Conservation (phyloP, 805 yeast species). For the Yamadazyma endophytica region DNA sequence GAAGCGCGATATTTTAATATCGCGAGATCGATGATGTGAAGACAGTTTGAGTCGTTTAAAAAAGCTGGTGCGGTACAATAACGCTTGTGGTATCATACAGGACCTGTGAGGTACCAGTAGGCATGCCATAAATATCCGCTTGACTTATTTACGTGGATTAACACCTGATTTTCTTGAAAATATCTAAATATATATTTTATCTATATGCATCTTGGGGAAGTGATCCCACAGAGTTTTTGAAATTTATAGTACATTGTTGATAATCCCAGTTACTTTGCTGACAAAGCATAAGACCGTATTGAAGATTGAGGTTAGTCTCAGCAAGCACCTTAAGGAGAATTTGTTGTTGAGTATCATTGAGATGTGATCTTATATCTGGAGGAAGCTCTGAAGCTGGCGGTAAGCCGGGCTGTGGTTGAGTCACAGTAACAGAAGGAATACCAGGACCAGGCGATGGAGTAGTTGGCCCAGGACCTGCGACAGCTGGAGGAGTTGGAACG, state of each 20-base stretch:
- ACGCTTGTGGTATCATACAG: not conserved
- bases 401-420: slow-evolving; percentile 8
- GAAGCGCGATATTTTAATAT: no score
- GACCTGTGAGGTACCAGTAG: not conserved
- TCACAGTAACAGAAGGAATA: no score
- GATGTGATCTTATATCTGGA: slow-evolving; percentile 48
- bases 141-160: no score
- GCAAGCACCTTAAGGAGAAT: slow-evolving; percentile 59
- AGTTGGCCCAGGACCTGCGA: slow-evolving; percentile 7
- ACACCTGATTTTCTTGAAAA: no score
- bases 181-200: slow-evolving; percentile 2
- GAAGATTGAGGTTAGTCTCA: slow-evolving; percentile 74
- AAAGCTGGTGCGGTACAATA: no score
- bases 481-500: slow-evolving; percentile 13
- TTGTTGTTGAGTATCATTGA: slow-evolving; percentile 56
- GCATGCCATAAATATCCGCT: no score
- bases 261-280: slow-evolving; percentile 87
- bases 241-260: slow-evolving; percentile 62
- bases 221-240: slow-evolving; percentile 59
- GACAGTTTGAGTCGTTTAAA: no score
- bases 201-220: slow-evolving; percentile 40
- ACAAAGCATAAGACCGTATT: slow-evolving; percentile 76
- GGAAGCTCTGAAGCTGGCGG: slow-evolving; percentile 44
- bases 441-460: slow-evolving; percentile 15
- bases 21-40: no score